phyloP scores from a whole-genome alignment of 129 eudicot species.

The Lonicera japonica region DNA sequence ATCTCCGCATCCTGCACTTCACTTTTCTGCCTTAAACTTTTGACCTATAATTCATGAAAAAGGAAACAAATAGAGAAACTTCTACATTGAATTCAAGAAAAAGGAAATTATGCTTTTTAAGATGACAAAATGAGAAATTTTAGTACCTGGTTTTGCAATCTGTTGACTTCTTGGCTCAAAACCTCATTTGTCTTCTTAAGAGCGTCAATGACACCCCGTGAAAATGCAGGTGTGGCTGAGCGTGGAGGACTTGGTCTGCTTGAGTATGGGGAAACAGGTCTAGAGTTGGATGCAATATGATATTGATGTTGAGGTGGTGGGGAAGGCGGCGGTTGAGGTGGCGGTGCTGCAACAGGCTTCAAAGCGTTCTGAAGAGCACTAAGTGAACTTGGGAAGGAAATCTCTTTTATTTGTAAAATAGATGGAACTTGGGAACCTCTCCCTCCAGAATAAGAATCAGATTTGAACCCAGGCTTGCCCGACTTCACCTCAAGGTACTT shows the following conservation, averaged over 20 bases:
- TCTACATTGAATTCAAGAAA: neutral
- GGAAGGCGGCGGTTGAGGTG: slow-evolving; percentile 45
- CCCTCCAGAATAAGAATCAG: slow-evolving; percentile 45
- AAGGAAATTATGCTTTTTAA: slow-evolving; percentile 2
- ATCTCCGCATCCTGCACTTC: slow-evolving; percentile 59
- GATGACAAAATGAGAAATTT: neutral
- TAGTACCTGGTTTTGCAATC: slow-evolving; percentile 62
- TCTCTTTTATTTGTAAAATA: slow-evolving; percentile 50
- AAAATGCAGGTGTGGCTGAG: slow-evolving; percentile 50
- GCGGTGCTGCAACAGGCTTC: slow-evolving; percentile 31
- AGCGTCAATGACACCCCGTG: slow-evolving; percentile 70
- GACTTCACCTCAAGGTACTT: slow-evolving; percentile 71
- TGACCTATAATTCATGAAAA: slow-evolving; percentile 38
- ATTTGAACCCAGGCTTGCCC: slow-evolving; percentile 25
- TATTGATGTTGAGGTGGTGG: slow-evolving; percentile 28
- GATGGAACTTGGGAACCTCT: slow-evolving; percentile 77
- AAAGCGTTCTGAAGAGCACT: slow-evolving; percentile 60
- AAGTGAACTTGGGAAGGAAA: slow-evolving; percentile 75
- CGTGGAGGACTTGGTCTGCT: slow-evolving; percentile 67
- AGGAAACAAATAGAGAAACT: neutral
- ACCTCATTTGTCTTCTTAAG: slow-evolving; percentile 66
- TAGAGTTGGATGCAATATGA: slow-evolving; percentile 16
- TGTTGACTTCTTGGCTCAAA: slow-evolving; percentile 61
- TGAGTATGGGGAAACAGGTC: slow-evolving; percentile 53
- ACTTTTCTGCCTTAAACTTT: slow-evolving; percentile 52